Evolutionary conservation across 108 stramenopile species (phyloP), one percentile per base, ranked within the genome.

Genomic region (Fistulifera pelliculosa): DNA sequence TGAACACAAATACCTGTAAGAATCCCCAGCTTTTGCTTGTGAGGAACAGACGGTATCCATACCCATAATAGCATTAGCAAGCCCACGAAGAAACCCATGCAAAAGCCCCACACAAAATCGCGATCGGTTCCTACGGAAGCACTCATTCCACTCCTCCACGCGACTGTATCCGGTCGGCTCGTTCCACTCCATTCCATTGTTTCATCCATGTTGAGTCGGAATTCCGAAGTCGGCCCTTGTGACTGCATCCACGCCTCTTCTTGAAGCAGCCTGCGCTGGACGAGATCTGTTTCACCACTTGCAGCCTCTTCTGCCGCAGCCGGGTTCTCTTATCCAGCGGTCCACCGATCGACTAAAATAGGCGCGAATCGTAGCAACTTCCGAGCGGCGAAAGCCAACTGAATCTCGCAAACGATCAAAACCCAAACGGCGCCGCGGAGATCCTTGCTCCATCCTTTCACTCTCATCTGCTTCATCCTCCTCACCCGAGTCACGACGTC

Each of bases 31-130:
- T 94, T 96, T 69, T 94, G 95, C 58, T 75, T 79, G 54, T 91
- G 91, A 6, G 91, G 79, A 8, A 94, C 87, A 12, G 85, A 76
- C 6, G 84, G 85, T 79, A 92, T 91, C 93, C 93, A 96, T 23
- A 94, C 81, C 91, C 91, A 96, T 42, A 94, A 68, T 26, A 96
- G 62, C 83, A 94, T 90, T 25, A 94, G 68, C 41, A 87, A 85
- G 19, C 95, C 95, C 0, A 94, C 79, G 70, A 94, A 90, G 60
- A 85, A 92, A 38, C 95, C 95, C 52, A 93, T 52, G 28, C 76
- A 52, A 56, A 96, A 94, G n/a, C 95, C 95, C 80, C 89, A 94
- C 18, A 87, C 48, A 58, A 96, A 92, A 48, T 96, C 95, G 18
- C 89, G 74, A 47, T 85, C 81, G 0, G 79, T 82, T 12, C 93